Base-by-base conservation (phyloP, 1,284 basidiomycete species). In the Bondarzewia mesenterica region DNA sequence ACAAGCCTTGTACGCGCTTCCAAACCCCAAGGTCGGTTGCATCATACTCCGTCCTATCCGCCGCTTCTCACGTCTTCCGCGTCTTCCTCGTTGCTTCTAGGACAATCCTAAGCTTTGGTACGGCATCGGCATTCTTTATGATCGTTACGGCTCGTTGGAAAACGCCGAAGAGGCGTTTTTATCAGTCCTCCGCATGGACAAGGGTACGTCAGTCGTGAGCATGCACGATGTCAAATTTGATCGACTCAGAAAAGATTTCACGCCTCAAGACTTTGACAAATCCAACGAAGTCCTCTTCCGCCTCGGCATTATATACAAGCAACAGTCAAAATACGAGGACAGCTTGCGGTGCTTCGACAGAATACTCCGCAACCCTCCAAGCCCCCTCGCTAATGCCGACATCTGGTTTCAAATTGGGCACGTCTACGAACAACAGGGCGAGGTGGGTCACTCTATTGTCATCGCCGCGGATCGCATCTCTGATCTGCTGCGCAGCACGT, bases 361-460 rank as follows among this genome's bases (percentile, higher is more conserved):
- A 61, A 99, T 99, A 52, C 81, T 99, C 51, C 85, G 88, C 58
- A 95, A 93, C 60, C 95, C 96, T 4, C 95, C 96, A 14, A 86
- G 83, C 55, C 95, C 96, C 0, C 82, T 99, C 29, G 95, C 95
- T 14, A 90, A 95, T 61, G 92, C 93, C 56, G 94, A 99, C 61
- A 98, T 99, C 54, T 98, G 93, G 92, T 99, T 99, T 80, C 96
- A 99, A 70, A 97, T 99, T 53, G 95, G 96, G 1, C 96, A 99
- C 63, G 95, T 99, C 16, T 93, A 93, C 60, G 96, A 99, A 68
- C 92, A 95, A 62, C 89, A 94, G 66, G 89, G 93, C 65, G 92
- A 96, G 64, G 90, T 93, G 62, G 70, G 85, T n/a, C n/a, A n/a
- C n/a, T n/a, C n/a, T n/a, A n/a, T n/a, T n/a, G n/a, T n/a, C 1